A percentile compares a stretch with the other conserved stretches of the same genome.
phyloP scores from a whole-genome alignment of 805 yeast genomes.

The Alloascoidea hylecoeti region DNA sequence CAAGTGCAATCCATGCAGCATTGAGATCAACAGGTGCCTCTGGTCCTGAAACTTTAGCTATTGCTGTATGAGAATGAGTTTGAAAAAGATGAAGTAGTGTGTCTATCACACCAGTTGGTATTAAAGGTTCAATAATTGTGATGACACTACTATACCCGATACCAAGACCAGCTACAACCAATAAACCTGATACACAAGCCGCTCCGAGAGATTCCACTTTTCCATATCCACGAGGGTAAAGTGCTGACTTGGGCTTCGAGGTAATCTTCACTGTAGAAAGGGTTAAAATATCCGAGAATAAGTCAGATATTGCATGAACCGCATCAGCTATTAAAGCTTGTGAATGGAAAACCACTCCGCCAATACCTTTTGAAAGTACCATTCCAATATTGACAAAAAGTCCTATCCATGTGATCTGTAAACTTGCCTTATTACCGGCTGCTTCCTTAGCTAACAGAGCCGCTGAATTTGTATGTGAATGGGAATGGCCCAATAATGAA shows the following conservation, averaged over 20 bases:
- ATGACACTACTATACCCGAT: slow-evolving; percentile 71
- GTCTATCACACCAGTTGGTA: slow-evolving; percentile 53
- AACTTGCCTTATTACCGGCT: slow-evolving; percentile 52
- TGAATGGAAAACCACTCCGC: slow-evolving; percentile 71
- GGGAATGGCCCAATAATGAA: slow-evolving; percentile 17
- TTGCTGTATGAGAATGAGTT: slow-evolving; percentile 33
- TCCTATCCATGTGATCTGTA: slow-evolving; percentile 77
- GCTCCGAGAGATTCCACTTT: slow-evolving; percentile 76
- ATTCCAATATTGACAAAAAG: slow-evolving; percentile 54
- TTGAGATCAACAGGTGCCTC: slow-evolving; percentile 44
- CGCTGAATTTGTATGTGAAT: slow-evolving; percentile 9
- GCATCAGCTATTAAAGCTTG: slow-evolving; percentile 78
- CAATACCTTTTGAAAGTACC: slow-evolving; percentile 60
- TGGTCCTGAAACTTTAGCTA: slow-evolving; percentile 11
- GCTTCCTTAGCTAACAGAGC: slow-evolving; percentile 22
- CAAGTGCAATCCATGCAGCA: slow-evolving; percentile 83
- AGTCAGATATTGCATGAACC: slow-evolving; percentile 66
- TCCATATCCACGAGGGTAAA: slow-evolving; percentile 66
- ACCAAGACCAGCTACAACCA: slow-evolving; percentile 64
- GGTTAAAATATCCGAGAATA: slow-evolving; percentile 69
- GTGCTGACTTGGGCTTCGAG: slow-evolving; percentile 31
- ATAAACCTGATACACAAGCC: slow-evolving; percentile 53
- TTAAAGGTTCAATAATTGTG: slow-evolving; percentile 48
- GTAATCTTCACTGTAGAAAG: slow-evolving; percentile 63
- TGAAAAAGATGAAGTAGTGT: slow-evolving; percentile 34